Evolutionary conservation across 116 monocot genomes (phyloP).

Genomic region (Phalaenopsis hybrid): DNA sequence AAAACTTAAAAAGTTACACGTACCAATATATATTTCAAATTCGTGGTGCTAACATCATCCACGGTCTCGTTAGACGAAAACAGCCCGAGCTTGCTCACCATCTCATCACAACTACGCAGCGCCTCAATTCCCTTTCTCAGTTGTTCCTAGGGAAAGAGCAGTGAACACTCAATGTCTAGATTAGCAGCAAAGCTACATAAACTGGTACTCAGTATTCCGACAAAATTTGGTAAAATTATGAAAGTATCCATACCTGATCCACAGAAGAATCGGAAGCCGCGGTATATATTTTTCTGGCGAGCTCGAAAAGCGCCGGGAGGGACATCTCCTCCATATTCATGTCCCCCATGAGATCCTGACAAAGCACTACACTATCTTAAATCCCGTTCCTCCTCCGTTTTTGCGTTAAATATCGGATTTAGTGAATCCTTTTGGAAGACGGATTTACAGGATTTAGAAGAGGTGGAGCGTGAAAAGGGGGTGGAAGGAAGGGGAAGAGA

Average conservation of each 20-base stretch:
- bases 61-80: slow-evolving; percentile 88
- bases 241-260: slow-evolving; percentile 47
- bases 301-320: slow-evolving; percentile 78
- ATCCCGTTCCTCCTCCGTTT: no score
- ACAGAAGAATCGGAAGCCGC: slow-evolving; percentile 45
- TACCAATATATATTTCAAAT: slow-evolving; percentile 92
- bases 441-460: no score
- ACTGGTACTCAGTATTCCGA: not conserved
- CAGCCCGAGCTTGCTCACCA: slow-evolving; percentile 85
- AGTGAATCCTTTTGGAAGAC: no score
- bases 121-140: slow-evolving; percentile 58
- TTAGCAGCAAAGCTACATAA: not conserved
- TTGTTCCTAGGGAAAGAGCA: slow-evolving; percentile 41
- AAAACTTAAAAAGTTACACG: not conserved
- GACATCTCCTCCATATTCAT: slow-evolving; percentile 54
- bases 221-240: not conserved
- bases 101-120: slow-evolving; percentile 66
- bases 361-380: no score
- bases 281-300: slow-evolving; percentile 59
- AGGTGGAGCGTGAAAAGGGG: no score
- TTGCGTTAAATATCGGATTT: no score
- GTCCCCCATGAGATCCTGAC: not conserved
- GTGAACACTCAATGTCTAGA: not conserved
- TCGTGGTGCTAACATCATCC: slow-evolving; percentile 85
- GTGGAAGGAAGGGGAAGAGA: no score